Evolutionary conservation across 495 filamentous ascomycete species (phyloP), one percentile per base, ranked within the genome.

Genomic region (Trichodelitschia bisporula): DNA sequence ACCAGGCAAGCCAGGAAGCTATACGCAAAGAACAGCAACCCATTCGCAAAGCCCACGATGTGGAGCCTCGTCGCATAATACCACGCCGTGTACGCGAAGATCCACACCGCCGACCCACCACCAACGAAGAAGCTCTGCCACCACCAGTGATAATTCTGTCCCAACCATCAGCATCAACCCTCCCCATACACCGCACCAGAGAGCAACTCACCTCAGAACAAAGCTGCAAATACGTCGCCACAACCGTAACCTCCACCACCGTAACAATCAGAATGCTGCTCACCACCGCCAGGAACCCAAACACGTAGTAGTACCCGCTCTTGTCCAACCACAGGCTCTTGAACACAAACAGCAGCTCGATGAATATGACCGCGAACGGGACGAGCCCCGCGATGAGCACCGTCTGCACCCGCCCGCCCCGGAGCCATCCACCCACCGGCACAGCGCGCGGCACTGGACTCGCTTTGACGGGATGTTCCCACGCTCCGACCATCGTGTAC

Each of bases 271-370:
- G 51, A 23, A 93, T 77, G 0, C 68, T 50, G 14, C 56, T 66
- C 17, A 90, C 76, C 11, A 79, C 66, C 13, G 67, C 72, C 32
- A 90, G 47, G 58, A 89, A 93, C 5, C 83, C 83, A 50, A 89
- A 91, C 23, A 93, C 69, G 49, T 93, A 93, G 48, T 91, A 91
- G 43, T 89, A 93, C 9, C 77, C 77, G 42, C 69, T 78, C 54
- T 91, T 91, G 43, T 91, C 80, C 46, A 79, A 74, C 79, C 80
- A 91, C 8, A 91, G 43, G 34, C 72, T 82, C 47, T 77, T 75
- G 46, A 93, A 93, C 18, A 93, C 70, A 54, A 86, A 93, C 18
- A 90, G 61, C 4, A 91, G 60, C 50, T 93, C 83, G 41, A 91
- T 83, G 45, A 91, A 93, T 36, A 93, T 72, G 13, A 93, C 79